Base-by-base conservation (phyloP, 768 basidiomycete genomes). In the Filobasidium floriforme region DNA sequence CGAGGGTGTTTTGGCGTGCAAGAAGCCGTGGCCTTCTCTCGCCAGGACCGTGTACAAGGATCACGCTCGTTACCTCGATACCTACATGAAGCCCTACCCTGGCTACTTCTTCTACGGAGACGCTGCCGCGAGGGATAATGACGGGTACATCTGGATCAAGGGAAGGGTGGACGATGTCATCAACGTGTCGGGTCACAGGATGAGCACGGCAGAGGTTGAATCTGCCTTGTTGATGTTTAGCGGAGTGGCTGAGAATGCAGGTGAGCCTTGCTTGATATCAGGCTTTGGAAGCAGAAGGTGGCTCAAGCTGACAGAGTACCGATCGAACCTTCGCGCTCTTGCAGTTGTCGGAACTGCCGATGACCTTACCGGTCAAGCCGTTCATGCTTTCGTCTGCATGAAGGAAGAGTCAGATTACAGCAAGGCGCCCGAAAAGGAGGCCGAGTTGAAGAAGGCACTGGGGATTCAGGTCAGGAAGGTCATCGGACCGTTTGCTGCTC, bases 61-160 rank as follows among this genome's bases (percentile, higher is more conserved):
- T 80, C 94, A 99, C 79, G 86, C 89, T 75, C 83, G 94, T 68
- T 88, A 86, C 79, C 80, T 88, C 49, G 86, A 88, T 22, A 88
- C 87, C 26, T 89, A 88, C 80, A 87, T 88, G 85, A 84, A 81
- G 79, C 82, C 82, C 14, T 70, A 71, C 67, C 63, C 66, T 15
- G 72, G 72, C 18, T 69, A 69, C 66, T 69, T 69, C 57, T 69
- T 62, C 80, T 98, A 94, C n/a, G 96, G 96, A 26, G 94, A 99
- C 73, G 96, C 94, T 52, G 94, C 93, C 32, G 88, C 88, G 15
- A 85, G 94, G 24, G 96, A 98, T 75, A 86, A 88, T 70, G 87
- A 98, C 72, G 96, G 94, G 1, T 98, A 99, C 81, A 89, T 94
- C 76, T 98, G 96, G 94, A 97, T 99, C 80, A 92, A 92, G 79